Evolutionary conservation across 495 filamentous ascomycete species (phyloP), one percentile per base, ranked within the genome.

Genomic region (Terfezia claveryi): DNA sequence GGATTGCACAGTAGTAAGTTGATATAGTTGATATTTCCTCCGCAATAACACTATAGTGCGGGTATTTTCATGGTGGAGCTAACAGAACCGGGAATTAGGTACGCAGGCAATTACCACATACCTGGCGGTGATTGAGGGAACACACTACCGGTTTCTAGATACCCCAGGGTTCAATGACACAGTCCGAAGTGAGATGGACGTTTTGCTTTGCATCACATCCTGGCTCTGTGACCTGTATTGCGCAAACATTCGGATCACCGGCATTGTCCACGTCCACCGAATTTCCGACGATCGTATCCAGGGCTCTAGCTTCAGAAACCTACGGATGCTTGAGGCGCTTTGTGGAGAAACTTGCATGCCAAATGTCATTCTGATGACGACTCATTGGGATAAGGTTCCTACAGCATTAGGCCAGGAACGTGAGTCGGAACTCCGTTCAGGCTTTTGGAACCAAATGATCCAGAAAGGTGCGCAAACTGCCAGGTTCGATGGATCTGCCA

Each of bases 151-250:
- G 27, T 32, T 32, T 7, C 27, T 72, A 17, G 68, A 68, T 32
- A 68, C 69, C 11, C 64, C 64, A 2, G 62, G 68, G 9, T 69
- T 71, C 50, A 56, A 67, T 38, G 64, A 68, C 49, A 68, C 65
- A 4, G 36, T 58, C 0, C 36, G 54, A 9, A 53, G 23, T 0
- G 68, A 68, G n/a, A 58, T 64, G 0, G 66, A 67, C 1, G 54
- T 69, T 20, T 54, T 69, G 4, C 44, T 37, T 2, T 58, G 66
- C 10, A 60, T 69, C 32, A 58, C 55, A 4, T 4, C 1, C 23
- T 66, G 49, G 41, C 51, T 66, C 4, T 20, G 16, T 1, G 11
- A 49, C 6, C 10, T 44, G 8, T 65, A 63, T 52, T 55, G 59
- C 44, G 55, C 44, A 6, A 36, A 59, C 3, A 50, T 60, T 12